Base-by-base conservation (phyloP, 2,329 filamentous ascomycete species). In the Hysterium pulicare region DNA sequence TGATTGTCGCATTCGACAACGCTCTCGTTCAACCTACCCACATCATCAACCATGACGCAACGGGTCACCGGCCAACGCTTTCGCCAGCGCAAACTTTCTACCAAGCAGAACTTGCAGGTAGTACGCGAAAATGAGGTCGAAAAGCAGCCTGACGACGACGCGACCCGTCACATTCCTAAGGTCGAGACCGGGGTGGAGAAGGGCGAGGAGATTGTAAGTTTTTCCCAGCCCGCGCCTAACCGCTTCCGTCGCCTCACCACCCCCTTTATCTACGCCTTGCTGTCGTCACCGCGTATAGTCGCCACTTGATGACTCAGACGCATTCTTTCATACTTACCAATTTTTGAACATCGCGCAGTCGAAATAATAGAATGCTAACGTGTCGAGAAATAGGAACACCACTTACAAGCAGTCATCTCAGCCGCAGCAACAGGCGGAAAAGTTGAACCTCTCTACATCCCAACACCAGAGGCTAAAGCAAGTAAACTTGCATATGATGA, bases 101-200 rank as follows among this genome's bases (percentile, higher is more conserved):
- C 87, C 63, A 95, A 95, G 76, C 89, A 90, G 67, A 83, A 83
- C 59, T 83, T 96, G 64, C 84, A 84, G 47, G 84, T 98, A 59
- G 80, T 96, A 62, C 82, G 86, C 68, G 91, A 97, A 73, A 79
- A 89, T 69, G 87, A 97, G 66, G 86, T 97, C 71, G 90, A 96
- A 65, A 78, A 85, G 63, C 80, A 77, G 61, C 82, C 90, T 70
- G 95, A 96, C 69, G 88, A 95, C 71, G 81, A 84, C 54, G 81
- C 87, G 59, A 83, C 91, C 66, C 86, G 86, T 57, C 85, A 86
- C 66, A 87, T 81, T 75, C 82, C 77, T 72, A 88, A 84, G 62
- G 89, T 96, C 66, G 90, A 93, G 66, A 96, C 90, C 54, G 93
- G 93, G 71, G 93, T 98, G 59, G 93, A 98, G 71, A 90, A 95